A percentile compares a stretch with the other conserved stretches of the same genome.
Evolutionary conservation across 305 asterid genomes (phyloP).

Genomic region (Euphrasia arctica): DNA sequence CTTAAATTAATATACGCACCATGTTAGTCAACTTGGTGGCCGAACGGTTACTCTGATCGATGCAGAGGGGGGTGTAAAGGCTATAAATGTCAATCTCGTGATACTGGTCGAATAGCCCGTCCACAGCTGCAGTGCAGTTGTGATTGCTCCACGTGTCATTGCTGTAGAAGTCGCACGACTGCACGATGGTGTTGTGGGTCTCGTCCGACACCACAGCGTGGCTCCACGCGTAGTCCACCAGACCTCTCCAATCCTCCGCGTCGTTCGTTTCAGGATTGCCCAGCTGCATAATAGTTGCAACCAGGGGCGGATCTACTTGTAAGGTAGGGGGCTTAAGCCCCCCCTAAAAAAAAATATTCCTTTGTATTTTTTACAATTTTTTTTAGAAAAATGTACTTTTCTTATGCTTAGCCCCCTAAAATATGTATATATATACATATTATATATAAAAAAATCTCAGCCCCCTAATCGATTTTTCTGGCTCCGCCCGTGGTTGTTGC

Average conservation of each 20-base stretch:
- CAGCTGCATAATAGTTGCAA: conserved; percentile 35
- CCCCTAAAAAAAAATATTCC: too few species aligned
- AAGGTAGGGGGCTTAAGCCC: too few species aligned
- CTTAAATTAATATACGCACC: conserved; percentile 34
- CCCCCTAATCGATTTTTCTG: too few species aligned
- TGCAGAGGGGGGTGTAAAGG: conserved; percentile 76
- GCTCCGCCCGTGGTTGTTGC: too few species aligned
- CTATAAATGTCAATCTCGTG: conserved; percentile 85
- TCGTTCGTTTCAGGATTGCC: conserved; percentile 89
- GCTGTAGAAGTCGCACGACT: conserved; percentile 69
- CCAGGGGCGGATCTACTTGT: too few species aligned
- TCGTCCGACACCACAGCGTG: conserved; percentile 94
- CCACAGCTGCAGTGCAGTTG: conserved; percentile 49
- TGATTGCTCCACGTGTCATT: conserved; percentile 56
- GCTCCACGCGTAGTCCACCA: conserved; percentile 98
- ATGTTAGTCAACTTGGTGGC: conserved; percentile 33
- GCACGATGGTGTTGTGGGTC: conserved; percentile 55
- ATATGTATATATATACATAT: too few species aligned
- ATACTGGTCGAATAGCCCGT: conserved; percentile 63
- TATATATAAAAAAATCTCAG: too few species aligned
- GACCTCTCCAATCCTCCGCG: conserved; percentile 90
- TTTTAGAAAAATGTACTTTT: too few species aligned
- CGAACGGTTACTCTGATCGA: conserved; percentile 30
- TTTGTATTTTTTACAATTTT: too few species aligned
- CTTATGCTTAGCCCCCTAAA: too few species aligned